Conservation (phyloP, 2,329 filamentous ascomycete species). For the Coniosporium tulheliwenetii region DNA sequence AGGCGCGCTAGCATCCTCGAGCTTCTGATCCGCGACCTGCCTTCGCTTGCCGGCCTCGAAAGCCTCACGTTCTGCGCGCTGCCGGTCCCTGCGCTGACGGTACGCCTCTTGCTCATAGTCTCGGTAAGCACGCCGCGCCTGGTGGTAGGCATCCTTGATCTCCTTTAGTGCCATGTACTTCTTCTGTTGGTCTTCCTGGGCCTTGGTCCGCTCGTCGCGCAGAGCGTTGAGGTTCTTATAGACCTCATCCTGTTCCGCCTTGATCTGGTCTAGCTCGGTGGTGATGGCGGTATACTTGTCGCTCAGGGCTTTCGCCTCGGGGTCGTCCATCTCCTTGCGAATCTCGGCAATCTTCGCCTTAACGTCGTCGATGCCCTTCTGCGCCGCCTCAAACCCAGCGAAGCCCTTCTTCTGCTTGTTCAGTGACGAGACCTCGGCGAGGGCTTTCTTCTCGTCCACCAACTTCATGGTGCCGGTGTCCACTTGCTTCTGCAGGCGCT, state of each 20-base stretch:
- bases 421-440: constrained; percentile 66
- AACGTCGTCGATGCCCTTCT: constrained; percentile 79
- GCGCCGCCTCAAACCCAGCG: constrained; percentile 62
- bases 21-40: constrained; percentile 58
- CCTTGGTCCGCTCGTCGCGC: constrained; percentile 70
- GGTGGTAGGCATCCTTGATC: constrained; percentile 80
- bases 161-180: constrained; percentile 71
- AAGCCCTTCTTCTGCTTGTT: constrained; percentile 89
- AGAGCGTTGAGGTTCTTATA: constrained; percentile 78
- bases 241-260: constrained; percentile 78
- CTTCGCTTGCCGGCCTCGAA: constrained; percentile 58
- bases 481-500: constrained; percentile 67
- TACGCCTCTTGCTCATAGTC: constrained; percentile 74
- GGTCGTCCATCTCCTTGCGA: constrained; percentile 79
- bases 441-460: constrained; percentile 91
- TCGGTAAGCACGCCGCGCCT: constrained; percentile 64
- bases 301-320: constrained; percentile 74
- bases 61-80: constrained; percentile 65
- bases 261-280: constrained; percentile 77
- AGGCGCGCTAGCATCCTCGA: constrained; percentile 68
- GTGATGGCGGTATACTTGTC: constrained; percentile 77
- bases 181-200: constrained; percentile 73
- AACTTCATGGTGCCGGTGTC: constrained; percentile 84
- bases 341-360: constrained; percentile 79
- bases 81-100: constrained; percentile 59